Evolutionary conservation across 139 green algal genomes (phyloP).

Genomic region (Haematococcus lacustris): DNA sequence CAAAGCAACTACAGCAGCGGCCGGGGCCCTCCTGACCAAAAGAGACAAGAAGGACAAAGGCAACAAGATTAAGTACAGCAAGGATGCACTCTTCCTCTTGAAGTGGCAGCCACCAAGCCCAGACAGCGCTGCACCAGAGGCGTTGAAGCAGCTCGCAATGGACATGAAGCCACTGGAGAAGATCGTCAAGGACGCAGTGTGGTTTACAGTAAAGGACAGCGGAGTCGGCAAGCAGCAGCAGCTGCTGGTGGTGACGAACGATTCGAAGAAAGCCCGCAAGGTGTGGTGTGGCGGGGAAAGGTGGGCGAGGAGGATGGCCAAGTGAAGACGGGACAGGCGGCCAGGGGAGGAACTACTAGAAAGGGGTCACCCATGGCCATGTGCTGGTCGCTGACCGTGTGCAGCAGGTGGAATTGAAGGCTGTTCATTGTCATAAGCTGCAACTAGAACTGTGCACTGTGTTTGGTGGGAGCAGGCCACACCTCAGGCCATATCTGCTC

Average conservation of each 20-base stretch:
- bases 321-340: too few relatives aligned
- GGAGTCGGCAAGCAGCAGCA: neutral
- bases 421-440: too few relatives aligned
- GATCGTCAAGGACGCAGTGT: neutral
- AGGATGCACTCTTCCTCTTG: neutral
- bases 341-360: too few relatives aligned
- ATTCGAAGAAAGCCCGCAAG: neutral
- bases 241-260: neutral
- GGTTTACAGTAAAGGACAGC: neutral
- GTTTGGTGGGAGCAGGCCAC: too few relatives aligned
- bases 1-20: neutral
- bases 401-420: too few relatives aligned
- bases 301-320: too few relatives aligned
- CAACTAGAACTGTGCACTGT: too few relatives aligned
- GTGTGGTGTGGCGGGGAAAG: too few relatives aligned
- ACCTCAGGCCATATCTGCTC: too few relatives aligned
- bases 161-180: neutral
- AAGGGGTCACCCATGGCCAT: too few relatives aligned
- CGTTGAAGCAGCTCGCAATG: neutral
- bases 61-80: neutral
- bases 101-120: neutral
- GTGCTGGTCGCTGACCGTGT: too few relatives aligned
- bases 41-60: too few relatives aligned
- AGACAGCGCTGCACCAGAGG: neutral
- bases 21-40: neutral